These are phyloP conservation scores for Penicillium angulare DNA, from an alignment of 495 filamentous ascomycete species.

Conservation along the genomic window DNA sequence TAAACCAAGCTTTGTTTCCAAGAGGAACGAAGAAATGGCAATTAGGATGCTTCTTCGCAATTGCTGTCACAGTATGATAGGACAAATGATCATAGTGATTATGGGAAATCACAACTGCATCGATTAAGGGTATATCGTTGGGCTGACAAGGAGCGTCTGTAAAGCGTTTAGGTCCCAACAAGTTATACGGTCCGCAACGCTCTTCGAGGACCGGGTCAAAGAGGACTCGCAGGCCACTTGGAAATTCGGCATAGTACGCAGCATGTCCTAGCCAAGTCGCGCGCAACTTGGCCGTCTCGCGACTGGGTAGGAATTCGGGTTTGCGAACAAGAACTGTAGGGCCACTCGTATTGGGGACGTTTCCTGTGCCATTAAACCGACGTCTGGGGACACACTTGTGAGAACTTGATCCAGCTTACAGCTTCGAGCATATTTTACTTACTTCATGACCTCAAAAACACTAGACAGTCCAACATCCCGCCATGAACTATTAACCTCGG, in stretches of 20 bases:
- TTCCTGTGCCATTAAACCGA: constrained; percentile 54
- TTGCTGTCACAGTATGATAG: constrained; percentile 66
- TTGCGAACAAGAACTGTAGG: constrained; percentile 66
- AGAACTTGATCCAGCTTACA: background rate
- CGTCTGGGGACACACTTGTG: constrained; percentile 41
- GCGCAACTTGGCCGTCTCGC: constrained; percentile 60
- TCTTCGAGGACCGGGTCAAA: constrained; percentile 96
- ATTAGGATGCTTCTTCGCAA: constrained; percentile 69
- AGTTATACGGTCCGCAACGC: constrained; percentile 75
- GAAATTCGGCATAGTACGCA: constrained; percentile 92
- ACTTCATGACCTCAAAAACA: constrained; percentile 21
- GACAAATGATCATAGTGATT: constrained; percentile 95
- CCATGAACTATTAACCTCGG: constrained; percentile 33
- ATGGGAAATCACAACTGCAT: constrained; percentile 88
- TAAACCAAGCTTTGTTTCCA: constrained; percentile 88
- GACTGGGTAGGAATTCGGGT: constrained; percentile 66
- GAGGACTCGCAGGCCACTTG: constrained; percentile 79
- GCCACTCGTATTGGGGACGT: constrained; percentile 60
- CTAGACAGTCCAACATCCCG: constrained; percentile 17
- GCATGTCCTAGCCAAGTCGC: constrained; percentile 98
- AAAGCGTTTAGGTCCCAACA: constrained; percentile 75
- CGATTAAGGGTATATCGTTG: constrained; percentile 76
- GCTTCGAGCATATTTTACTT: constrained; percentile 2
- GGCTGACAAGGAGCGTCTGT: constrained; percentile 77
- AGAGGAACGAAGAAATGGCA: constrained; percentile 88